These are phyloP conservation scores for Phlebiopsis gigantea DNA, from an alignment of 768 basidiomycete genomes.

Conservation along the genomic window DNA sequence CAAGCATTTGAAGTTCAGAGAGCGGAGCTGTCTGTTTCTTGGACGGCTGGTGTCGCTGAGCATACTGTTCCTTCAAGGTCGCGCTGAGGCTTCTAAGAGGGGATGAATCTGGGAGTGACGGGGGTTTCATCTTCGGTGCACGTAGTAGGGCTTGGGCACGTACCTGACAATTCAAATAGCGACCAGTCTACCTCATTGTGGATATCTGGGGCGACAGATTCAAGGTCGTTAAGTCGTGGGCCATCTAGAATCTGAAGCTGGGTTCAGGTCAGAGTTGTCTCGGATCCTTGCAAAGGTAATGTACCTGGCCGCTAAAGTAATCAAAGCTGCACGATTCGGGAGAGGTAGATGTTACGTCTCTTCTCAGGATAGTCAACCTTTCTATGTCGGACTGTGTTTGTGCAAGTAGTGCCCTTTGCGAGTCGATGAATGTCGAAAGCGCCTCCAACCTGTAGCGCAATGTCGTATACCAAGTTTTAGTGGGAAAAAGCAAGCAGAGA, in stretches of 20 bases:
- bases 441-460: slow-evolving; percentile 44
- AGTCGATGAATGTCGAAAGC: slow-evolving; percentile 59
- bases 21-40: slow-evolving; percentile 37
- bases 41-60: slow-evolving; percentile 34
- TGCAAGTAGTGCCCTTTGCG: slow-evolving; percentile 54
- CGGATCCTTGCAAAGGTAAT: no score
- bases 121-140: background rate
- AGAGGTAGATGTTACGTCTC: slow-evolving; percentile 31
- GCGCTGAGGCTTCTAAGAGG: slow-evolving; percentile 45
- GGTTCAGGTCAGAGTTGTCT: background rate
- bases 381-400: slow-evolving; percentile 61
- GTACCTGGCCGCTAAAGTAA: slow-evolving; percentile 20
- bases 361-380: slow-evolving; percentile 42
- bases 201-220: slow-evolving; percentile 35
- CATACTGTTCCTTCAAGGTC: slow-evolving; percentile 30
- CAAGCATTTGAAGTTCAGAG: slow-evolving; percentile 53
- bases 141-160: slow-evolving; percentile 12
- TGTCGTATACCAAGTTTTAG: background rate
- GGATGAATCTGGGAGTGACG: slow-evolving; percentile 40
- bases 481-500: background rate
- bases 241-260: slow-evolving; percentile 20
- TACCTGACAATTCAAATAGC: slow-evolving; percentile 52
- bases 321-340: slow-evolving; percentile 30
- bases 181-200: slow-evolving; percentile 60
- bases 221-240: slow-evolving; percentile 35